Base-by-base conservation (phyloP, 2,329 filamentous ascomycete genomes). In the Chaetomiaceae sp. region DNA sequence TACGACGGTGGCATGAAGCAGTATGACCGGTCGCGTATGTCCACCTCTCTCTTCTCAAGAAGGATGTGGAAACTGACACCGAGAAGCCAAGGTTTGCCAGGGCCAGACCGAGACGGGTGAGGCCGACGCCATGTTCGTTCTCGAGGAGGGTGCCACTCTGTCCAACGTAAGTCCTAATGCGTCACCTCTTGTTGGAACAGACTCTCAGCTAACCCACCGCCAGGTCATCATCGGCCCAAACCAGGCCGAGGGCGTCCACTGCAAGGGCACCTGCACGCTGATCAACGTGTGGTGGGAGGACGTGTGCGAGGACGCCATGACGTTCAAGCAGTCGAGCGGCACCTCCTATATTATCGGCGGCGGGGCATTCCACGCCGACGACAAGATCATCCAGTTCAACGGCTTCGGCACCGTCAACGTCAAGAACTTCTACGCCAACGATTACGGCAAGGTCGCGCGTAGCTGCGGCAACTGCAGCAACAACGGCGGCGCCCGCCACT, bases 311-410 rank as follows among this genome's bases (percentile, higher is more conserved):
- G 54, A 56, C 20, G 53, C 53, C n/a, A 25, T 55, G 39, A 53
- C 54, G 20, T 19, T 56, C 39, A 52, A 52, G 34, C 54, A 56
- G 31, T 31, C 38, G 15, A 40, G 33, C 38, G 54, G 54, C 33
- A 56, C 45, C 4, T 48, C 49, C 33, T 27, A 47, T 38, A 27
- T 56, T 19, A 56, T 52, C 39, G 54, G 54, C 39, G 54, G 54
- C 49, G 54, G 54, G 22, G 54, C 54, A 2, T 53, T 52, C 54
- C 38, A 53, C n/a, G 54, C 54, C n/a, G 11, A 15, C 7, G 52
- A 58, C 47, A 50, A 51, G 43, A 29, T 56, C 1, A 20, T 58
- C 7, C 54, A 55, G 53, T 50, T 55, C 49, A 56, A 58, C 50
- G 56, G 46, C 4, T 53, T 53, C 33, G 54, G 54, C 1, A 56